Conservation (phyloP, 495 filamentous ascomycete species). For the Evernia prunastri region DNA sequence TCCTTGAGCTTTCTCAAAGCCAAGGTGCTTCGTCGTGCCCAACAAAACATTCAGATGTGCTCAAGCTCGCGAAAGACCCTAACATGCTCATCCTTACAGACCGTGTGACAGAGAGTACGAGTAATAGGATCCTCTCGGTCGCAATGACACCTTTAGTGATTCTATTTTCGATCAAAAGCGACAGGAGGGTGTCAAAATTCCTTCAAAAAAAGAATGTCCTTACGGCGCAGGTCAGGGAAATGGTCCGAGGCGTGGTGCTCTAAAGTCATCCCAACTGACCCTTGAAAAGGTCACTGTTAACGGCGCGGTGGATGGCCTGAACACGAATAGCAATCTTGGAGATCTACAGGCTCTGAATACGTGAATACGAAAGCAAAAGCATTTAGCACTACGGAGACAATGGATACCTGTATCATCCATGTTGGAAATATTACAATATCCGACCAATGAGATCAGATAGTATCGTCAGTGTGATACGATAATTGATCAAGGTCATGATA, state of each 20-base stretch:
- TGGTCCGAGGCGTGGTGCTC: not conserved
- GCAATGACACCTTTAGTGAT: constrained; percentile 11
- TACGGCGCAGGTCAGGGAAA: constrained; percentile 12
- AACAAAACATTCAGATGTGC: not conserved
- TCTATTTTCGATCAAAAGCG: constrained; percentile 9
- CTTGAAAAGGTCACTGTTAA: constrained; percentile 6
- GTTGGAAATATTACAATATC: not conserved
- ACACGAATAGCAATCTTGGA: not conserved
- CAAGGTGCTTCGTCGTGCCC: constrained; percentile 14
- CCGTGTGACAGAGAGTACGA: not conserved
- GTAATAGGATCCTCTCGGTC: constrained; percentile 14
- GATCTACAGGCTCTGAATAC: constrained; percentile 6
- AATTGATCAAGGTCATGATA: constrained; percentile 4
- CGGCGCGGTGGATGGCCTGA: constrained; percentile 8
- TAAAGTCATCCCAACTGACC: not conserved
- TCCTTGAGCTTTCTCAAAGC: constrained; percentile 13
- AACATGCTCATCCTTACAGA: constrained; percentile 9
- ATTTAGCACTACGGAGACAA: not conserved
- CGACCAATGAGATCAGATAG: not conserved
- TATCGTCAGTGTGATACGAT: constrained; percentile 2
- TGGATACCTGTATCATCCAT: not conserved
- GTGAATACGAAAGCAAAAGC: constrained; percentile 1
- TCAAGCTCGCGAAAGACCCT: constrained; percentile 10
- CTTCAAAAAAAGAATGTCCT: not conserved
- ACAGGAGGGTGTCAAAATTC: constrained; percentile 7